These are phyloP conservation scores for Auxenochlorella pyrenoidosa DNA, from an alignment of 139 green algal genomes.

Conservation along the genomic window DNA sequence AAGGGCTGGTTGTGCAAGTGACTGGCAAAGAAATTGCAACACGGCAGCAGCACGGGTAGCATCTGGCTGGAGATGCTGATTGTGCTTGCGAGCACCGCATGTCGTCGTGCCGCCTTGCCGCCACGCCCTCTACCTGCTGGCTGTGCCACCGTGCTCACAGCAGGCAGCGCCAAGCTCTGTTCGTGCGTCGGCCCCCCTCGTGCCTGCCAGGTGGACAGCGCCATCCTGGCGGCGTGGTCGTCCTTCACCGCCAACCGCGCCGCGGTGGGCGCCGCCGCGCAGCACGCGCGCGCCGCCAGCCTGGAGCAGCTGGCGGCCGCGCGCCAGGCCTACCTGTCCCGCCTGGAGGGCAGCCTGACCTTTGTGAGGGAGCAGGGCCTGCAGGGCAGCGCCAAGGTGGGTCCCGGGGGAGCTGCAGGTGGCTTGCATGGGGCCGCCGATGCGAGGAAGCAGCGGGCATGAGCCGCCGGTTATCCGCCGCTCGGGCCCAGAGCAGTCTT, in stretches of 20 bases:
- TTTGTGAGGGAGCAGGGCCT: slow-evolving; percentile 46
- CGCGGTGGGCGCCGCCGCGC: neutral
- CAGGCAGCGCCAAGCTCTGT: too few relatives aligned
- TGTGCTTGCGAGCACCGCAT: too few relatives aligned
- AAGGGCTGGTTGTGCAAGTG: too few relatives aligned
- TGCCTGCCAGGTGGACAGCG: slow-evolving; percentile 16
- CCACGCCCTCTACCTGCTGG: too few relatives aligned
- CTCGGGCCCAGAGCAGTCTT: too few relatives aligned
- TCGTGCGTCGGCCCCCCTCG: too few relatives aligned
- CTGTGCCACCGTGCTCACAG: neutral
- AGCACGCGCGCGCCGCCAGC: neutral
- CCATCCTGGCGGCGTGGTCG: neutral
- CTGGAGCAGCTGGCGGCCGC: slow-evolving; percentile 30
- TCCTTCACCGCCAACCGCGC: neutral
- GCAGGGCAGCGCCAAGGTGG: slow-evolving; percentile 34
- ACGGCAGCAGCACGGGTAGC: neutral
- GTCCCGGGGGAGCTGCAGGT: neutral
- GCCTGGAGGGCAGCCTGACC: slow-evolving; percentile 41
- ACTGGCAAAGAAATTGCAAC: too few relatives aligned
- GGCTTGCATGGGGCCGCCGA: too few relatives aligned
- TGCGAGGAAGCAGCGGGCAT: too few relatives aligned
- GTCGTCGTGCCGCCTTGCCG: too few relatives aligned
- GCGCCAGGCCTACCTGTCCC: slow-evolving; percentile 43
- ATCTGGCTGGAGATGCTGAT: neutral
- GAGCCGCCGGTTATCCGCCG: too few relatives aligned